phyloP scores from a whole-genome alignment of 441 rosid genomes.

The Euphorbia corollata region DNA sequence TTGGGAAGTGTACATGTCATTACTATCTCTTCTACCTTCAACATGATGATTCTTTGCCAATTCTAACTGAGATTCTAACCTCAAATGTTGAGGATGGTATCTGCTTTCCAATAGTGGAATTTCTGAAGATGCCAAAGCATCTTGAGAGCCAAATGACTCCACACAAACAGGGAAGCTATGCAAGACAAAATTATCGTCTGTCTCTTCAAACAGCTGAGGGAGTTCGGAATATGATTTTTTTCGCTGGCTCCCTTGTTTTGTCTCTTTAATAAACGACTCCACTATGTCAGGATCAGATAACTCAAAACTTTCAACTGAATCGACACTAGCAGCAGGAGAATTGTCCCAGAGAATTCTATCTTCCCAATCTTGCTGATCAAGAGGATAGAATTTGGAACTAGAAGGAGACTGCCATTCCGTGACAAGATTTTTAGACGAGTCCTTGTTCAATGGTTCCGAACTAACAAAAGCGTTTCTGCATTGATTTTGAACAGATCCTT shows the following conservation, averaged over 20 bases:
- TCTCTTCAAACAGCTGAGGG: constrained; percentile 30
- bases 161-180: constrained; percentile 38
- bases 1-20: constrained; percentile 32
- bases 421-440: constrained; percentile 31
- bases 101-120: constrained; percentile 28
- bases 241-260: constrained; percentile 26
- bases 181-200: constrained; percentile 24
- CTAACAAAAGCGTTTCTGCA: constrained; percentile 39
- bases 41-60: constrained; percentile 28
- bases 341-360: constrained; percentile 73
- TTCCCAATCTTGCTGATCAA: constrained; percentile 96
- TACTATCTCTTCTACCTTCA: constrained; percentile 31
- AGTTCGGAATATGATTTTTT: constrained; percentile 31
- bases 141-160: constrained; percentile 50
- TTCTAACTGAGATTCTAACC: constrained; percentile 59
- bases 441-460: constrained; percentile 68
- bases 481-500: constrained; percentile 33
- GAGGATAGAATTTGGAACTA: constrained; percentile 47
- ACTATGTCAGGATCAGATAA: constrained; percentile 32
- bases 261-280: constrained; percentile 31
- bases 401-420: constrained; percentile 45
- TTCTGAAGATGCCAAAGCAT: constrained; percentile 24
- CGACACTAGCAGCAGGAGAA: constrained; percentile 44
- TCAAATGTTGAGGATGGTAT: constrained; percentile 85
- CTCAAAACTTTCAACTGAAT: constrained; percentile 40